Percentiles rank a stretch among this genome's conserved stretches.
phyloP scores from a whole-genome alignment of 345 rosid species.

The Populus euphratica region DNA sequence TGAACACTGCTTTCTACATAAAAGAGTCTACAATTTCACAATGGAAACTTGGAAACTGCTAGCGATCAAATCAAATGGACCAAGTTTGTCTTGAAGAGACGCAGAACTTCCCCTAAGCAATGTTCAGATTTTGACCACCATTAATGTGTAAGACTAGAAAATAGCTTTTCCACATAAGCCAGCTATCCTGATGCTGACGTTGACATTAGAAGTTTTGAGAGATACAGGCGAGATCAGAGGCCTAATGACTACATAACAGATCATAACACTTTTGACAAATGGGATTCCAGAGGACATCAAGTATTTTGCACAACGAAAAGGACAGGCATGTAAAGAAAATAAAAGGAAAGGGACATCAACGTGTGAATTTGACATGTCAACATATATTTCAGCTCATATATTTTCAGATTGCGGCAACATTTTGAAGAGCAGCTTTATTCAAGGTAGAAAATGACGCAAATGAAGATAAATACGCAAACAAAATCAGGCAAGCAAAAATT shows the following conservation, averaged over 20 bases:
- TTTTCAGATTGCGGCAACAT: neutral
- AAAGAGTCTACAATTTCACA: neutral
- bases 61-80: neutral
- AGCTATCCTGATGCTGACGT: neutral
- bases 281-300: neutral
- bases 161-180: conserved; percentile 1
- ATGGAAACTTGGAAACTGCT: neutral
- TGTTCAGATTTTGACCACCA: neutral
- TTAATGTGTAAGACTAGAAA: neutral
- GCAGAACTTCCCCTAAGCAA: neutral
- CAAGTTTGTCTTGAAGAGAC: neutral
- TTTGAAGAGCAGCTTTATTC: neutral
- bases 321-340: neutral
- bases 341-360: neutral
- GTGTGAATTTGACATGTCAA: neutral
- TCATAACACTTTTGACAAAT: too few species aligned
- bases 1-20: neutral
- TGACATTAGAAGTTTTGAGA: neutral
- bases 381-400: neutral
- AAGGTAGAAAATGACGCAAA: neutral
- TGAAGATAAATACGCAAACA: neutral
- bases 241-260: neutral
- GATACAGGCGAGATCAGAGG: neutral
- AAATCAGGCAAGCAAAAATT: neutral
- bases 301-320: neutral